Evolutionary conservation across 1,284 basidiomycete genomes (phyloP).

Genomic region (Neonothopanus nambi): DNA sequence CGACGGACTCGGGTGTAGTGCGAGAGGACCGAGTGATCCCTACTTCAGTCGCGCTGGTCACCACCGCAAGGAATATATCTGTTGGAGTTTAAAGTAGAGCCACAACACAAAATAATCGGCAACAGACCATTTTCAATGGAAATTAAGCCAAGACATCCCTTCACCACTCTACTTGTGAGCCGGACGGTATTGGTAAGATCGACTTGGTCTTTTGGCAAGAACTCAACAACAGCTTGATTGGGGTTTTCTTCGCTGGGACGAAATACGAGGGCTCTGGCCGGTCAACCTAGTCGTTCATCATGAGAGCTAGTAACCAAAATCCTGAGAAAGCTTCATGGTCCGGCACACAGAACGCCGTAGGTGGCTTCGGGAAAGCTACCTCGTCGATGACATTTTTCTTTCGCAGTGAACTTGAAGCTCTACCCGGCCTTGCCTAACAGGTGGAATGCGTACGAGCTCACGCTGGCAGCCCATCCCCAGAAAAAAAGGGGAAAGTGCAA

Average conservation of each 20-base stretch:
- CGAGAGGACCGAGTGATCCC: constrained; percentile 75
- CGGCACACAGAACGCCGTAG: no score
- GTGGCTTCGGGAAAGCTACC: no score
- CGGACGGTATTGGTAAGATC: constrained; percentile 63
- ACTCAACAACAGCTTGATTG: constrained; percentile 79
- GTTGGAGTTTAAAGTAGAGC: constrained; percentile 4
- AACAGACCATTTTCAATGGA: constrained; percentile 64
- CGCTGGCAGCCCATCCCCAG: no score
- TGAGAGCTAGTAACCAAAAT: constrained; percentile 69
- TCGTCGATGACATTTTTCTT: no score
- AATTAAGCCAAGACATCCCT: constrained; percentile 82
- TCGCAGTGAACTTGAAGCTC: no score
- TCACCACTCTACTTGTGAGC: constrained; percentile 66
- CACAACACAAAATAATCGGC: neutral
- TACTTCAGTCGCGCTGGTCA: constrained; percentile 74
- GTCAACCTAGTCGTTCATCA: constrained; percentile 60
- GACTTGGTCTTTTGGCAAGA: constrained; percentile 71
- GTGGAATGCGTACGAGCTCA: no score
- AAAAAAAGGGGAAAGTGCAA: no score
- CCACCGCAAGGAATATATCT: constrained; percentile 82
- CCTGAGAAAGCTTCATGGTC: no score
- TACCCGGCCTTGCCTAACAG: no score
- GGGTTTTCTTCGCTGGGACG: constrained; percentile 58
- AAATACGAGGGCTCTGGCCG: constrained; percentile 67
- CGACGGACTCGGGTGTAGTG: constrained; percentile 58